Evolutionary conservation across 2,329 filamentous ascomycete species (phyloP).

Genomic region (Aspergillus ruber): DNA sequence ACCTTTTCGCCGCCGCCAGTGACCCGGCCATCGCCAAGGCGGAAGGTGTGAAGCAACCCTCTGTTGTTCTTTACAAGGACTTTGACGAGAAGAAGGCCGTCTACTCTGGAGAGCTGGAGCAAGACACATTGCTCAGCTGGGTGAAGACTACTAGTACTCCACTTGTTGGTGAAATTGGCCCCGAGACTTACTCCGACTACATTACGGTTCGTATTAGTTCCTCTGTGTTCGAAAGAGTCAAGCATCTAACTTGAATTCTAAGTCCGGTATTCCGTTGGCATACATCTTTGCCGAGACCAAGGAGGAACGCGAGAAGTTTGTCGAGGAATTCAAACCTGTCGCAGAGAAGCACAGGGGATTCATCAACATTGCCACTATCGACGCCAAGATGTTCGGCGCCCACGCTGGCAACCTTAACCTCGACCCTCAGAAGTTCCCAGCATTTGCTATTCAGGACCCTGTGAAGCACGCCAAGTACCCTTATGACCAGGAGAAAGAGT

Average conservation of each 20-base stretch:
- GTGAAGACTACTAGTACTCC: conserved; percentile 80
- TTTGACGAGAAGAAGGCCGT: conserved; percentile 94
- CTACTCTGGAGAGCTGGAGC: conserved; percentile 75
- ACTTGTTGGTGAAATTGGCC: conserved; percentile 89
- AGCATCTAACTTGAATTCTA: conserved; percentile 4
- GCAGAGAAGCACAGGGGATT: conserved; percentile 88
- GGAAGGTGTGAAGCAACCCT: conserved; percentile 80
- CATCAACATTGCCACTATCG: conserved; percentile 97
- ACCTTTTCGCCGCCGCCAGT: conserved; percentile 82
- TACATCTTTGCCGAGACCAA: conserved; percentile 94
- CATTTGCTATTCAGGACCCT: conserved; percentile 95
- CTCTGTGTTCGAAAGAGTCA: neutral
- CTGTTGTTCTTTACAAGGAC: conserved; percentile 90
- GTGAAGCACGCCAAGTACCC: conserved; percentile 97
- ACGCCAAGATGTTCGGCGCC: conserved; percentile 87
- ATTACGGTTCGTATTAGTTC: conserved; percentile 58
- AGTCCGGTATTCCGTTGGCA: conserved; percentile 81
- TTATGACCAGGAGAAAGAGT: conserved; percentile 74
- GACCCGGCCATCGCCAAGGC: conserved; percentile 80
- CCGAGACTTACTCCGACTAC: conserved; percentile 92
- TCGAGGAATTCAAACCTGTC: conserved; percentile 71
- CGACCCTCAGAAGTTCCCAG: conserved; percentile 87
- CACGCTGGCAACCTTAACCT: conserved; percentile 97
- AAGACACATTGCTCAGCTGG: conserved; percentile 73
- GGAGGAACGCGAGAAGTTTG: conserved; percentile 78